Percentiles rank a stretch among this genome's conserved stretches.
phyloP scores from a whole-genome alignment of 176 grass and related monocot species.

The Aegilops tauschii region DNA sequence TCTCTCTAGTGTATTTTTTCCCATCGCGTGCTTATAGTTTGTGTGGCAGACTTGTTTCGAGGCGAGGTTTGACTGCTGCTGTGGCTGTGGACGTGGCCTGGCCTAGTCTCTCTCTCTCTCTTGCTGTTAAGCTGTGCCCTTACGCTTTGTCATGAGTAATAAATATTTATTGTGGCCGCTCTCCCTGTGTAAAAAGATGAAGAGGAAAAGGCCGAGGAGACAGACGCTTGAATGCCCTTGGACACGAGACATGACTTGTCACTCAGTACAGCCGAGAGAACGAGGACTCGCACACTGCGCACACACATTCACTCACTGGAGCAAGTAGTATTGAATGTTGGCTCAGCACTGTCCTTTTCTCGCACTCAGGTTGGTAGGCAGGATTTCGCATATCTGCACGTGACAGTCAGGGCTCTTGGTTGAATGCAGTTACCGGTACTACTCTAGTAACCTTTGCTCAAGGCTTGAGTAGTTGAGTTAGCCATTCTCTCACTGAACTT shows the following conservation, averaged over 20 bases:
- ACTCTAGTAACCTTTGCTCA: neutral
- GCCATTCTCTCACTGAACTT: neutral
- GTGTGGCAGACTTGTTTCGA: no score
- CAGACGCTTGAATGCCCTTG: constrained; percentile 15
- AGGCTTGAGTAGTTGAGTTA: neutral
- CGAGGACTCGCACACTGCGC: neutral
- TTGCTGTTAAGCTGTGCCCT: neutral
- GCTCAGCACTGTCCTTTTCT: constrained; percentile 43
- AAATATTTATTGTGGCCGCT: neutral
- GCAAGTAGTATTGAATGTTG: constrained; percentile 3
- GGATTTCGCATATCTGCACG: constrained; percentile 21
- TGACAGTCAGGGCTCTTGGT: neutral
- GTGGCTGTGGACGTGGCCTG: neutral
- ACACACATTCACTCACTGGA: neutral
- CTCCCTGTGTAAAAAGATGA: neutral
- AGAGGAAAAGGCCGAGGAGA: neutral
- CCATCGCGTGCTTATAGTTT: no score
- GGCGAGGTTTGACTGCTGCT: neutral
- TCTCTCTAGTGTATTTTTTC: no score
- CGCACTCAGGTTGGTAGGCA: constrained; percentile 26
- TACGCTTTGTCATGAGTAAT: neutral
- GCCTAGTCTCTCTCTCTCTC: neutral
- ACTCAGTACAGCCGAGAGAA: neutral
- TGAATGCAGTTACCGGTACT: neutral
- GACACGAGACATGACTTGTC: neutral